These are phyloP conservation scores for Alternaria sp. DNA, from an alignment of 2,329 filamentous ascomycete genomes.

Conservation along the genomic window DNA sequence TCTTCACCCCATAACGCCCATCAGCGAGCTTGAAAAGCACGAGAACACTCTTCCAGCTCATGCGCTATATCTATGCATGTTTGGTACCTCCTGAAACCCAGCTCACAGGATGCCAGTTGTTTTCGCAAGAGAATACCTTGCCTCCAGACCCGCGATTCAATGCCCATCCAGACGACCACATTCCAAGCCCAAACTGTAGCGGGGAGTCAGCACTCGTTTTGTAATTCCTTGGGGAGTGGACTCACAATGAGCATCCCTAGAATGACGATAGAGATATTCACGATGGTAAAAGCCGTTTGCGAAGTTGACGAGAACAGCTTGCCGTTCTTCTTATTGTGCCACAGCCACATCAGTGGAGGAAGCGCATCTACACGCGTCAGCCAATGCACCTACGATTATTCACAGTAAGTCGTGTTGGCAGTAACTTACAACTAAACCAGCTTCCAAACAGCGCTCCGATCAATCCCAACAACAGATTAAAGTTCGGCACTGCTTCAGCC, in stretches of 20 bases:
- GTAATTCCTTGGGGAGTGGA: background rate
- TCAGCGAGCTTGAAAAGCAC: background rate
- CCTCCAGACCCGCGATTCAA: constrained; percentile 32
- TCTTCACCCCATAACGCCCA: background rate
- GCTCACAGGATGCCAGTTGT: constrained; percentile 37
- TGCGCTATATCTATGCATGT: background rate
- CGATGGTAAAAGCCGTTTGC: constrained; percentile 54
- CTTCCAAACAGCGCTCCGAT: constrained; percentile 67
- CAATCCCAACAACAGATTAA: constrained; percentile 70
- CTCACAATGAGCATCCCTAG: constrained; percentile 41
- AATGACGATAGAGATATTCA: constrained; percentile 54
- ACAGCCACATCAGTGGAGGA: constrained; percentile 55
- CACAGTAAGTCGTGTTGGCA: background rate
- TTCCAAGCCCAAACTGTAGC: constrained; percentile 34
- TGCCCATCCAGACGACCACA: constrained; percentile 38
- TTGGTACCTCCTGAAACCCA: constrained; percentile 12
- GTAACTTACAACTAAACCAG: constrained; percentile 67
- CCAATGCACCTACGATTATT: background rate
- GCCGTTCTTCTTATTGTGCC: constrained; percentile 52
- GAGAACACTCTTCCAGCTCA: background rate
- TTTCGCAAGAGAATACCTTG: constrained; percentile 37
- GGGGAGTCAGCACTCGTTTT: background rate
- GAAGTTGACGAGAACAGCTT: constrained; percentile 45
- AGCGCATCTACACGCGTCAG: constrained; percentile 44
- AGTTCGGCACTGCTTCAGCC: constrained; percentile 72